These are phyloP conservation scores for Casuarina cunninghamiana DNA, from an alignment of 306 rosid genomes.

Conservation along the genomic window DNA sequence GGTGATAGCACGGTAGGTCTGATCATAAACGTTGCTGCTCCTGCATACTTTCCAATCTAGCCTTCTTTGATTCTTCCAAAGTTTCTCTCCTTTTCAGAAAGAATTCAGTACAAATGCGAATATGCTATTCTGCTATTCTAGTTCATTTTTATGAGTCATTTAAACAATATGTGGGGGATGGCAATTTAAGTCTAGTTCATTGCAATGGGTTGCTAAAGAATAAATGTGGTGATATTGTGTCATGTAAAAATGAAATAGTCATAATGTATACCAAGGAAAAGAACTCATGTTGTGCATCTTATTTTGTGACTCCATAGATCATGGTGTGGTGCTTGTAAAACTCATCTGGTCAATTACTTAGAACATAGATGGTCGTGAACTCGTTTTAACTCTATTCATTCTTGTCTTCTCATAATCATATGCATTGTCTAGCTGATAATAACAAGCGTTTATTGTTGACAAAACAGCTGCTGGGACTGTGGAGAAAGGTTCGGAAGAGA, in stretches of 20 bases:
- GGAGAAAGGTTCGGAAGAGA: conserved; percentile 52
- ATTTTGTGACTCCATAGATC: not conserved
- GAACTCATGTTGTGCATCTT: no score
- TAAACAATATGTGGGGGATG: not conserved
- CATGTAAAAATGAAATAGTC: not conserved
- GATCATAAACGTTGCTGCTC: not conserved
- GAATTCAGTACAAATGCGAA: not conserved
- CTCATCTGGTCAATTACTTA: not conserved
- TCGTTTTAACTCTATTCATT: not conserved
- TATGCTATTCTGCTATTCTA: not conserved
- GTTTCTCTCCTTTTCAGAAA: not conserved
- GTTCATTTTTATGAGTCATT: not conserved
- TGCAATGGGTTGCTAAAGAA: not conserved
- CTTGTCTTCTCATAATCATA: not conserved
- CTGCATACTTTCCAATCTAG: not conserved
- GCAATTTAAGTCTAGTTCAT: not conserved
- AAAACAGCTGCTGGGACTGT: conserved; percentile 44
- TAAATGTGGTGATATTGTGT: not conserved
- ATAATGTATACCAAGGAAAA: not conserved
- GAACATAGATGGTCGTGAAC: not conserved
- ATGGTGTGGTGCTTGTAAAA: not conserved
- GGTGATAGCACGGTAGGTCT: not conserved
- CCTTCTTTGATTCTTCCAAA: not conserved
- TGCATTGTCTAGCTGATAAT: conserved; percentile 24
- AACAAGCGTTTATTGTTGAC: conserved; percentile 31